These are phyloP conservation scores for Pezicula carpinea DNA, from an alignment of 2,329 filamentous ascomycete genomes.

Conservation along the genomic window DNA sequence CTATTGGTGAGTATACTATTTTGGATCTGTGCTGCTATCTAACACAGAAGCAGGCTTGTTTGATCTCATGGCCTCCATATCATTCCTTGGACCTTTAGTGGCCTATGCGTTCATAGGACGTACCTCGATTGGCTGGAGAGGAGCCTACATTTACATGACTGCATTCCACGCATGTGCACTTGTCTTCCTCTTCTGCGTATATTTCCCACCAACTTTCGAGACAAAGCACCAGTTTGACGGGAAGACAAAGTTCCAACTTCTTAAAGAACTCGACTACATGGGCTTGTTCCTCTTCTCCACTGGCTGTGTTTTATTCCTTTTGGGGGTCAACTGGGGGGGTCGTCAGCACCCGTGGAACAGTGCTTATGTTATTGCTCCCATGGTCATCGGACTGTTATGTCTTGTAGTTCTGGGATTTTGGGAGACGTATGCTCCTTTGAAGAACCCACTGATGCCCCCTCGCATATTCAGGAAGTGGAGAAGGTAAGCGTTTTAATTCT, in stretches of 20 bases:
- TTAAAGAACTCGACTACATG: conserved; percentile 40
- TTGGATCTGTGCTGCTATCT: background rate
- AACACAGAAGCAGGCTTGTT: background rate
- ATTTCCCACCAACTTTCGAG: conserved; percentile 38
- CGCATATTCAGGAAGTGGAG: conserved; percentile 25
- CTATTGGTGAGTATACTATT: conserved; percentile 4
- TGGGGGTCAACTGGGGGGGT: conserved; percentile 27
- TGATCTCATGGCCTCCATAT: conserved; percentile 3
- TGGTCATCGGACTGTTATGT: conserved; percentile 21
- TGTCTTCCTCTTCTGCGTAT: conserved; percentile 35
- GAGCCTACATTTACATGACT: conserved; percentile 31
- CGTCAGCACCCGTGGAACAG: conserved; percentile 23
- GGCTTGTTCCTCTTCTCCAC: conserved; percentile 33
- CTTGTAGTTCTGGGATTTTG: conserved; percentile 25
- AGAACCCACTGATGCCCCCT: conserved; percentile 27
- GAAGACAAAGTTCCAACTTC: conserved; percentile 30
- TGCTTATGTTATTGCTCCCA: conserved; percentile 16
- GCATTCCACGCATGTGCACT: conserved; percentile 23
- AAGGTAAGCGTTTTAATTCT: conserved; percentile 13
- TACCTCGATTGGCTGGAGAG: conserved; percentile 25
- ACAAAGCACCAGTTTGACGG: conserved; percentile 31
- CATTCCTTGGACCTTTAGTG: conserved; percentile 16
- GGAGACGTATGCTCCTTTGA: conserved; percentile 22
- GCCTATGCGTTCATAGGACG: conserved; percentile 30
- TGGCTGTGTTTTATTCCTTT: conserved; percentile 24